A percentile compares a stretch with the other conserved stretches of the same genome.
Conservation (phyloP, 1,284 basidiomycete species). For the Melampsora medusae region DNA sequence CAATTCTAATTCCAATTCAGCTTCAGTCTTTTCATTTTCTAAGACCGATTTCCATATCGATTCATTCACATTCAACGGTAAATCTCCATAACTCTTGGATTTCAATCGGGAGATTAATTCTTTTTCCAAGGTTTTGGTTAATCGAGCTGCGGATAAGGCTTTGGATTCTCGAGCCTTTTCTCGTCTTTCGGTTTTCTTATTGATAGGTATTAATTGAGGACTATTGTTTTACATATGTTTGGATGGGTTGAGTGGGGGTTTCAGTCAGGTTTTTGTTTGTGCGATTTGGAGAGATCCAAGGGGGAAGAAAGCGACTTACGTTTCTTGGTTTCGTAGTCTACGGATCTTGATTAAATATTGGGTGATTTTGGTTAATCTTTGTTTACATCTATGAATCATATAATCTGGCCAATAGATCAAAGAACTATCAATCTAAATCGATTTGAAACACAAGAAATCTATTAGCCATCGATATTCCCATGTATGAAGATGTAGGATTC, state of each 20-base stretch:
- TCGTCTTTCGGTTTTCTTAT: constrained; percentile 95
- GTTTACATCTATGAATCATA: constrained; percentile 97
- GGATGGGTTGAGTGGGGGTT: neutral
- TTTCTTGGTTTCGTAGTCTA: constrained; percentile 78
- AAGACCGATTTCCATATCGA: constrained; percentile 88
- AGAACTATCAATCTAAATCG: constrained; percentile 79
- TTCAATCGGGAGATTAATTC: constrained; percentile 93
- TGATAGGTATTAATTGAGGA: constrained; percentile 87
- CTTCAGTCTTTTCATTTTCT: constrained; percentile 63
- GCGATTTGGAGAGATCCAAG: neutral
- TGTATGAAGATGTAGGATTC: no score
- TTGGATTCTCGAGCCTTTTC: constrained; percentile 91
- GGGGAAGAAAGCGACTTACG: constrained; percentile 62
- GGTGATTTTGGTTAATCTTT: constrained; percentile 96
- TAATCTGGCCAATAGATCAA: constrained; percentile 98
- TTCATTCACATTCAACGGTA: constrained; percentile 97
- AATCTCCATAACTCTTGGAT: constrained; percentile 94
- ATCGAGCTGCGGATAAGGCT: constrained; percentile 85
- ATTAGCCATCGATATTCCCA: neutral
- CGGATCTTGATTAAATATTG: constrained; percentile 99
- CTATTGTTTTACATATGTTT: constrained; percentile 57
- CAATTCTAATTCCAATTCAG: constrained; percentile 51
- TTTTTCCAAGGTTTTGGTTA: constrained; percentile 92
- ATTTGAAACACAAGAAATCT: neutral
- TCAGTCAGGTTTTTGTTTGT: neutral